Percentiles rank a stretch among this genome's conserved stretches.
phyloP scores from a whole-genome alignment of 805 yeast genomes.

The Lachancea mirantina region DNA sequence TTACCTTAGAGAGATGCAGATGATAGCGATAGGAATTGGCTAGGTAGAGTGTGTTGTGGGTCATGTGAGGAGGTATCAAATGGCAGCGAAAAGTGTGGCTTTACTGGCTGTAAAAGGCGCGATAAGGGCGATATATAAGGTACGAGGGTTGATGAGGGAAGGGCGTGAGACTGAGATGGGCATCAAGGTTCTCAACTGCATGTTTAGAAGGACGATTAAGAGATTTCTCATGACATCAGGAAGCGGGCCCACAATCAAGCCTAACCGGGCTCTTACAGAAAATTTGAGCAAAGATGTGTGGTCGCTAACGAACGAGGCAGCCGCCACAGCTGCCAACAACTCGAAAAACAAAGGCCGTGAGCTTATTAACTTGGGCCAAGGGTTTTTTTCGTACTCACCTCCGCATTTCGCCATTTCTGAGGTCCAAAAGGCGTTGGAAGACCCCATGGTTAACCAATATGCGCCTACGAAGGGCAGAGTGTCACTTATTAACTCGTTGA shows the following conservation, averaged over 20 bases:
- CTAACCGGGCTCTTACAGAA: conserved; percentile 45
- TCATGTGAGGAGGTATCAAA: no score
- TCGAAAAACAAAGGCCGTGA: conserved; percentile 57
- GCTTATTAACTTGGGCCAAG: conserved; percentile 89
- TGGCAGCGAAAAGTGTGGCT: no score
- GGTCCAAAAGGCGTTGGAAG: conserved; percentile 65
- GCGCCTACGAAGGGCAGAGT: conserved; percentile 89
- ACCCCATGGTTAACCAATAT: conserved; percentile 79
- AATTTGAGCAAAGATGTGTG: conserved; percentile 83
- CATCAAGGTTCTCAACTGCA: no score
- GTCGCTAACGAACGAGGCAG: conserved; percentile 92
- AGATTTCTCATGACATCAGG: conserved; percentile 10
- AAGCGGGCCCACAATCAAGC: conserved; percentile 14
- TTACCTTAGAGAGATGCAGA: no score
- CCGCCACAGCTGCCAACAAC: conserved; percentile 62
- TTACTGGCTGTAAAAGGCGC: no score
- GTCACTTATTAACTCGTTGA: conserved; percentile 58
- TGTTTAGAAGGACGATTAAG: no score
- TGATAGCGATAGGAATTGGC: no score
- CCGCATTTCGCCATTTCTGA: conserved; percentile 88
- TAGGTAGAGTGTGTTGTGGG: no score
- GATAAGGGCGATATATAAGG: no score
- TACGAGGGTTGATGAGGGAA: no score
- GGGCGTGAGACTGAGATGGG: no score
- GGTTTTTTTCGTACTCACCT: conserved; percentile 93